Evolutionary conservation across 108 stramenopile species (phyloP).

Genomic region (Nitzschia sp.): DNA sequence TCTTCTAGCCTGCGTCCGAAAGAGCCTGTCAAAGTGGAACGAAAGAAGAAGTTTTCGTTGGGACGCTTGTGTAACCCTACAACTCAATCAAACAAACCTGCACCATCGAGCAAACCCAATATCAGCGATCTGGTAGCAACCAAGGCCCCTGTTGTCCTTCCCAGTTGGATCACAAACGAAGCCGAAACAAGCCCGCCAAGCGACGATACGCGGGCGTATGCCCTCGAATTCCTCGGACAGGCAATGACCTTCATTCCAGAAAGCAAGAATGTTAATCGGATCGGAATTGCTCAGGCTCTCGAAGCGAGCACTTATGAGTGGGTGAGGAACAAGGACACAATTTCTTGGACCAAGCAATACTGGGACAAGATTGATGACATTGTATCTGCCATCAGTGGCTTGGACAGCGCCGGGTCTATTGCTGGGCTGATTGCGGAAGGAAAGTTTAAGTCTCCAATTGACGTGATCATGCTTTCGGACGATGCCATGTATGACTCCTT

Average conservation of each 20-base stretch:
- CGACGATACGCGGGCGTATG: slow-evolving; percentile 31
- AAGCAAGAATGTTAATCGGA: slow-evolving; percentile 13
- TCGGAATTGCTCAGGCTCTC: slow-evolving; percentile 20
- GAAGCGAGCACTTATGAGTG: slow-evolving; percentile 25
- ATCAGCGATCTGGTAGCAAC: too few species aligned
- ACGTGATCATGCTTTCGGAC: slow-evolving; percentile 25
- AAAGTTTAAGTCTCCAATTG: slow-evolving; percentile 23
- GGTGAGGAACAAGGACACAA: not conserved
- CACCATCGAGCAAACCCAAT: not conserved
- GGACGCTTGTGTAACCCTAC: slow-evolving; percentile 29
- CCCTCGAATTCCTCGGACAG: slow-evolving; percentile 42
- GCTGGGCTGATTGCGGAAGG: slow-evolving; percentile 30
- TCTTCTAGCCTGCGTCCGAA: not conserved
- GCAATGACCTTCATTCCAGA: slow-evolving; percentile 25
- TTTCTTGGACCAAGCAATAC: slow-evolving; percentile 13
- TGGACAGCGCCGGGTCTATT: slow-evolving; percentile 21
- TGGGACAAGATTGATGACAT: slow-evolving; percentile 38
- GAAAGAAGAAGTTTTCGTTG: slow-evolving; percentile 37
- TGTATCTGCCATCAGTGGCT: slow-evolving; percentile 27
- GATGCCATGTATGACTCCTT: slow-evolving; percentile 25
- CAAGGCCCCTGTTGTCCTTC: not conserved
- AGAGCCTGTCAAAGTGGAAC: slow-evolving; percentile 6
- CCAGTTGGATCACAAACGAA: slow-evolving; percentile 9
- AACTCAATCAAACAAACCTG: slow-evolving; percentile 3
- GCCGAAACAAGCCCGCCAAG: not conserved